Conservation (phyloP, 192 early-diverging fungal species). For the Linnemannia hyalina region DNA sequence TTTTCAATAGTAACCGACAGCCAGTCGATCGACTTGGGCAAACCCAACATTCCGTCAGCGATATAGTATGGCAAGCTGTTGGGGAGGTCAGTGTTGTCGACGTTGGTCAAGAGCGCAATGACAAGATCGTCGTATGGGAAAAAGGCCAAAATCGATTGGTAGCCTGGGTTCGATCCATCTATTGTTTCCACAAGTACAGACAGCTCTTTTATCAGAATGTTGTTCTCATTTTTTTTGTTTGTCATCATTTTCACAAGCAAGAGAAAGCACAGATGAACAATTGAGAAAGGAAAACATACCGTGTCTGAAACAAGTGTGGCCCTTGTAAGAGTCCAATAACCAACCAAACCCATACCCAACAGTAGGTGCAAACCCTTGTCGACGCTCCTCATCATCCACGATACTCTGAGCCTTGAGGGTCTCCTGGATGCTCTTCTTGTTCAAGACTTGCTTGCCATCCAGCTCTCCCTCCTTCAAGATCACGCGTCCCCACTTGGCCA, state of each 20-base stretch:
- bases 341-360: slow-evolving; percentile 25
- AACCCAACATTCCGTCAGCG: not conserved
- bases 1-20: not conserved
- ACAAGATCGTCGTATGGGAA: slow-evolving; percentile 16
- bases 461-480: slow-evolving; percentile 17
- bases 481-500: slow-evolving; percentile 11
- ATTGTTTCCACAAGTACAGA: not conserved
- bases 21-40: slow-evolving; percentile 13
- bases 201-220: not conserved
- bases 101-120: not conserved
- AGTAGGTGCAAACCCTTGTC: slow-evolving; percentile 9
- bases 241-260: no score
- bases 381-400: no score
- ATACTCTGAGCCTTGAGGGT: not conserved
- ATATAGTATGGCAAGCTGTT: not conserved
- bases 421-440: slow-evolving; percentile 13
- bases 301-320: not conserved
- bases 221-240: no score
- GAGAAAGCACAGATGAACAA: not conserved
- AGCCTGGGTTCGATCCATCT: slow-evolving; percentile 1
- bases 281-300: not conserved
- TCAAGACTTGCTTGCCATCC: slow-evolving; percentile 31
- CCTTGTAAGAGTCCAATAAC: slow-evolving; percentile 25
- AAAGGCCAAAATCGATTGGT: not conserved
- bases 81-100: not conserved